These are phyloP conservation scores for Sisymbrium altissimum DNA, from an alignment of 345 rosid species.

Conservation along the genomic window DNA sequence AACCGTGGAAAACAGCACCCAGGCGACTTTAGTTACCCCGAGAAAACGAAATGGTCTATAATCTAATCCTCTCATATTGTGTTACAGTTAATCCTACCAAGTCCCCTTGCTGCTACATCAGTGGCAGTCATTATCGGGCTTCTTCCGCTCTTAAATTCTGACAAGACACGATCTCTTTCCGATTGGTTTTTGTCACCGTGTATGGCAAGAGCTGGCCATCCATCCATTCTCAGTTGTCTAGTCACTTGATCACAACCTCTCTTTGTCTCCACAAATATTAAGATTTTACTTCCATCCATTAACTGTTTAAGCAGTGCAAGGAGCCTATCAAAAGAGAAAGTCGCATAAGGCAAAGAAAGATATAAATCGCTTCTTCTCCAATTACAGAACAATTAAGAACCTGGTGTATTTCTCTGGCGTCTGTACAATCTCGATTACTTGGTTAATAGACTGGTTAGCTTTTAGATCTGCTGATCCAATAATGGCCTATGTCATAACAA, in stretches of 20 bases:
- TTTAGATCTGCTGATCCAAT: constrained; percentile 81
- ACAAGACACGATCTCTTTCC: constrained; percentile 95
- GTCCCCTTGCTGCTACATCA: constrained; percentile 99
- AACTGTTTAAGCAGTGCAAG: constrained; percentile 65
- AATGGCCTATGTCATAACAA: constrained; percentile 50
- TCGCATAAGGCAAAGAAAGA: background rate
- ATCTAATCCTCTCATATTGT: constrained; percentile 57
- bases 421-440: constrained; percentile 77
- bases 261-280: constrained; percentile 89
- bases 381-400: constrained; percentile 44
- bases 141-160: constrained; percentile 93
- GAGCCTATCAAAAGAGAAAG: constrained; percentile 48
- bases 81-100: constrained; percentile 83
- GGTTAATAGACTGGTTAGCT: constrained; percentile 91
- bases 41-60: constrained; percentile 41
- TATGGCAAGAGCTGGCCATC: constrained; percentile 97
- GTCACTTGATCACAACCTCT: constrained; percentile 97
- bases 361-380: background rate
- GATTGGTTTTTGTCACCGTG: constrained; percentile 96
- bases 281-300: constrained; percentile 83
- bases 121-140: constrained; percentile 95
- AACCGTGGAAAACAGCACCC: constrained; percentile 96
- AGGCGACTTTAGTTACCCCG: constrained; percentile 64
- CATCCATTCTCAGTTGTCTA: constrained; percentile 95
- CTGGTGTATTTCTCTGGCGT: constrained; percentile 83